Evolutionary conservation across 345 rosid genomes (phyloP).

Genomic region (Rhodomyrtus tomentosa): DNA sequence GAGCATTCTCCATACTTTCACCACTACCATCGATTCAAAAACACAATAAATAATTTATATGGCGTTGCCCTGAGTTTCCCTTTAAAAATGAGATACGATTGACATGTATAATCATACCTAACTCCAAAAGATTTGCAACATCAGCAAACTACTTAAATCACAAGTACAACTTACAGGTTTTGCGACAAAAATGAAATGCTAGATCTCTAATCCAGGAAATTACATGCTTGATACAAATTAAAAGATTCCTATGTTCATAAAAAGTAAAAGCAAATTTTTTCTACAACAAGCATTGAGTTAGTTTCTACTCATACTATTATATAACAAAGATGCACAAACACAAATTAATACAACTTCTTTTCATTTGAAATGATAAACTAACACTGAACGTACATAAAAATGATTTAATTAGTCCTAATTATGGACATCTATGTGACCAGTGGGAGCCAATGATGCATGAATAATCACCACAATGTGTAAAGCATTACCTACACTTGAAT

Average conservation of each 20-base stretch:
- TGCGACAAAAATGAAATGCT: not conserved
- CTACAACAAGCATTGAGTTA: not conserved
- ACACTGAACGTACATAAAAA: not conserved
- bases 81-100: not conserved
- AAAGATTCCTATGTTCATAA: not conserved
- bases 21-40: constrained; percentile 38
- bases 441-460: not conserved
- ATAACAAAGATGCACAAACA: not conserved
- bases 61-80: not conserved
- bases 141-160: not conserved
- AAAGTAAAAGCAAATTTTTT: not conserved
- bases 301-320: not conserved
- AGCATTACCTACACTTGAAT: not conserved
- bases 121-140: not conserved
- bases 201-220: not conserved
- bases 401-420: not conserved
- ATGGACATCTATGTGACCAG: not conserved
- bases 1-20: constrained; percentile 99
- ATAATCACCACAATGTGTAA: not conserved
- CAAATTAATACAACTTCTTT: not conserved
- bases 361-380: not conserved
- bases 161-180: not conserved
- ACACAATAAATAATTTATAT: not conserved
- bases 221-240: not conserved
- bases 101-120: not conserved